Evolutionary conservation across 1,284 basidiomycete genomes (phyloP).

Genomic region (Fomitiporia mediterranea): DNA sequence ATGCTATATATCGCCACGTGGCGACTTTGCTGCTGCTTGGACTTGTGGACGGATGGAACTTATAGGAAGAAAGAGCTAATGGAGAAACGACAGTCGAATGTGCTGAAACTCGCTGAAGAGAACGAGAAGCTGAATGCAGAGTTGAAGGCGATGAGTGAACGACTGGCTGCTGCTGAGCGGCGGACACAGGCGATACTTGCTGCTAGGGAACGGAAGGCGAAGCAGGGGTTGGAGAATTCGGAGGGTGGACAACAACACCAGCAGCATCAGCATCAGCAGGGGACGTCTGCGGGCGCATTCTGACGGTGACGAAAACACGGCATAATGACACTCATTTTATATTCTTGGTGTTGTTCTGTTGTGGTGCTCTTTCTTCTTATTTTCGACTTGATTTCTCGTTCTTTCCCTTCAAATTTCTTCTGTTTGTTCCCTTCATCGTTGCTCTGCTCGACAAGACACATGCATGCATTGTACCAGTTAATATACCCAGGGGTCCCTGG

Average conservation of each 20-base stretch:
- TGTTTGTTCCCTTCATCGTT: neutral
- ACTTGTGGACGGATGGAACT: too few species aligned
- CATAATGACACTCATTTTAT: neutral
- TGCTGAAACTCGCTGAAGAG: conserved; percentile 68
- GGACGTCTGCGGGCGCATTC: conserved; percentile 18
- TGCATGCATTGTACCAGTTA: neutral
- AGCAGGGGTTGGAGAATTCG: conserved; percentile 17
- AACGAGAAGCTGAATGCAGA: conserved; percentile 73
- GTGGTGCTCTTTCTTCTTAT: neutral
- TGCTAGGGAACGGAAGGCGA: conserved; percentile 34
- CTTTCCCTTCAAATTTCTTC: neutral
- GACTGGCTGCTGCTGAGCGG: conserved; percentile 68
- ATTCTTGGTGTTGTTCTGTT: neutral
- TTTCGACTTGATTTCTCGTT: neutral
- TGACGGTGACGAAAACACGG: neutral
- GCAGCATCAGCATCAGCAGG: conserved; percentile 22
- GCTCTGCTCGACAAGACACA: neutral
- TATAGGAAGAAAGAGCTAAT: conserved; percentile 41
- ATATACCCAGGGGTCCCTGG: neutral
- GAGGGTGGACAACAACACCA: too few species aligned
- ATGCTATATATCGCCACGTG: neutral
- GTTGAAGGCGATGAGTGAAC: conserved; percentile 66
- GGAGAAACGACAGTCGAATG: conserved; percentile 71
- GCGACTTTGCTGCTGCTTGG: too few species aligned
- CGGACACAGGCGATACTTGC: conserved; percentile 50